Conservation (phyloP, 2,329 filamentous ascomycete species). For the Xylariaceae sp. region DNA sequence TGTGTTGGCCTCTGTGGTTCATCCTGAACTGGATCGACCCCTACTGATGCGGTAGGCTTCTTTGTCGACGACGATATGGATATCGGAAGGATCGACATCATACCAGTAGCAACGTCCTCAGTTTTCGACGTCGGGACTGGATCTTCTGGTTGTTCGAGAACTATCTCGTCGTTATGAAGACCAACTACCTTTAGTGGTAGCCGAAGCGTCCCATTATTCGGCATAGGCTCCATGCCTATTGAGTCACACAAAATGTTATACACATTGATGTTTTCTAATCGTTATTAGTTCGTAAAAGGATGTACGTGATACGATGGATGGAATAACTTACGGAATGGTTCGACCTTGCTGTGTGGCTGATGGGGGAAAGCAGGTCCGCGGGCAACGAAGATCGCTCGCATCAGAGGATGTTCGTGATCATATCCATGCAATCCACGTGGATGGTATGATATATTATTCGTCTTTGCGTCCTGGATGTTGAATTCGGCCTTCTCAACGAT, state of each 20-base stretch:
- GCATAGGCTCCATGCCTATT: conserved; percentile 71
- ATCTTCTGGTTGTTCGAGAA: conserved; percentile 37
- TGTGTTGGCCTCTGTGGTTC: conserved; percentile 9
- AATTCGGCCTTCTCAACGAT: conserved; percentile 84
- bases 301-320: not conserved
- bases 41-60: conserved; percentile 20
- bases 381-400: conserved; percentile 95
- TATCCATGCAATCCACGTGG: conserved; percentile 92
- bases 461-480: conserved; percentile 70
- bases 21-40: not conserved
- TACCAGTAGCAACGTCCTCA: conserved; percentile 16
- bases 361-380: conserved; percentile 92
- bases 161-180: conserved; percentile 57
- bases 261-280: conserved; percentile 85
- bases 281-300: conserved; percentile 34
- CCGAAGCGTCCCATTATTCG: conserved; percentile 88
- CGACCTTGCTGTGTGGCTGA: conserved; percentile 77
- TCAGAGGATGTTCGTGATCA: conserved; percentile 91
- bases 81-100: conserved; percentile 32
- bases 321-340: conserved; percentile 77
- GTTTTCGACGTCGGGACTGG: conserved; percentile 30
- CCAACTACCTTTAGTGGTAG: conserved; percentile 72
- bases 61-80: conserved; percentile 17
- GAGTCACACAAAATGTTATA: conserved; percentile 96
- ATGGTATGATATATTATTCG: conserved; percentile 72